phyloP scores from a whole-genome alignment of 1,284 basidiomycete genomes.

The Phlebopus sp. region DNA sequence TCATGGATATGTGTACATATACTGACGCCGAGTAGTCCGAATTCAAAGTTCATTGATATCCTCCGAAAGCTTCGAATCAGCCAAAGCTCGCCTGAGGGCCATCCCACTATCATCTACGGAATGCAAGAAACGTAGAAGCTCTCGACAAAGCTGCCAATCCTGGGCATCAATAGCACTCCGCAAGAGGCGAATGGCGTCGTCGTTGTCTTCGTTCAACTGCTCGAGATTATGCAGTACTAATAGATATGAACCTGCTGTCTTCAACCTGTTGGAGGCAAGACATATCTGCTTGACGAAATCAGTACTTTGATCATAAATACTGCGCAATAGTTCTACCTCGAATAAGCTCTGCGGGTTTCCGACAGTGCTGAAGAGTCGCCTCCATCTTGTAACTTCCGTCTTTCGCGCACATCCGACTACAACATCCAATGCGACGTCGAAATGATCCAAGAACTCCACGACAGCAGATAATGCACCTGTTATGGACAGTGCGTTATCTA shows the following conservation, averaged over 20 bases:
- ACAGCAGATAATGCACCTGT: conserved; percentile 59
- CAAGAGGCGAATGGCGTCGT: conserved; percentile 78
- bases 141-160: conserved; percentile 82
- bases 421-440: conserved; percentile 86
- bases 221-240: conserved; percentile 93
- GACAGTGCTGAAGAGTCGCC: conserved; percentile 83
- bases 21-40: no score
- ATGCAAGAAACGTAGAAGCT: conserved; percentile 87
- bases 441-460: conserved; percentile 93
- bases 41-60: background rate
- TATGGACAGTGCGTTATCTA: conserved; percentile 23
- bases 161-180: conserved; percentile 69
- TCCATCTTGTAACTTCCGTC: conserved; percentile 93
- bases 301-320: conserved; percentile 2
- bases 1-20: no score
- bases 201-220: conserved; percentile 77
- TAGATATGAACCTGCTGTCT: conserved; percentile 91
- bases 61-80: conserved; percentile 34
- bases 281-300: conserved; percentile 56
- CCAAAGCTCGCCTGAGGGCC: conserved; percentile 63
- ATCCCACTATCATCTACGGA: conserved; percentile 85
- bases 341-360: conserved; percentile 91
- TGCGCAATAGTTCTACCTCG: conserved; percentile 52
- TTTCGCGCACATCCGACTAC: conserved; percentile 97
- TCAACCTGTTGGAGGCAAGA: conserved; percentile 69